A percentile compares a stretch with the other conserved stretches of the same genome.
phyloP scores from a whole-genome alignment of 2,329 filamentous ascomycete species.

The Hypoxylon rubiginosum region DNA sequence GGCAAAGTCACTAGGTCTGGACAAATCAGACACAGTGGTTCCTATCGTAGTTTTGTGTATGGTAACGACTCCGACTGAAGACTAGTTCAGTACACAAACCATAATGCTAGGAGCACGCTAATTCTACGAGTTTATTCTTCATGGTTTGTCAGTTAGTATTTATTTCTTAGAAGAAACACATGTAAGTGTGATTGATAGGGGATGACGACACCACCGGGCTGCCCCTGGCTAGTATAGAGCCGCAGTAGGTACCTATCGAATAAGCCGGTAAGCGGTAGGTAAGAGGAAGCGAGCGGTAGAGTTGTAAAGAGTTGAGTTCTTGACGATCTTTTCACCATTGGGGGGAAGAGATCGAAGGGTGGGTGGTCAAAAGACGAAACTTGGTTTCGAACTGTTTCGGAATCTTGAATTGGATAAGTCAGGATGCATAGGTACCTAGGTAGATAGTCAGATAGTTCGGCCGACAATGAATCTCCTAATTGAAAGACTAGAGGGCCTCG shows the following conservation, averaged over 20 bases:
- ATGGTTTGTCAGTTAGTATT: not conserved
- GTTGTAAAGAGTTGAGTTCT: slow-evolving; percentile 12
- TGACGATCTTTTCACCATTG: slow-evolving; percentile 16
- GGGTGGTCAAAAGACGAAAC: slow-evolving; percentile 6
- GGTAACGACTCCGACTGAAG: not conserved
- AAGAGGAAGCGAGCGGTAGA: slow-evolving; percentile 4
- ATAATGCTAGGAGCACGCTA: not conserved
- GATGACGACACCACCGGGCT: not conserved
- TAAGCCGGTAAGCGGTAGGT: not conserved
- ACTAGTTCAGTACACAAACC: not conserved
- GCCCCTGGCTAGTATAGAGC: not conserved
- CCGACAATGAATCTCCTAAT: not conserved
- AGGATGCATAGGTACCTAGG: not conserved
- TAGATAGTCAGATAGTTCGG: not conserved
- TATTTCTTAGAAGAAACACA: not conserved
- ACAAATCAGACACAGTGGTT: no score
- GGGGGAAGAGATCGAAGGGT: slow-evolving; percentile 1
- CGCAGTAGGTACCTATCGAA: not conserved
- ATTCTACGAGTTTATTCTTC: not conserved
- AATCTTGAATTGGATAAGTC: slow-evolving; percentile 7
- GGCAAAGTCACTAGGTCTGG: not conserved
- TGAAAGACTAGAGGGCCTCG: not conserved
- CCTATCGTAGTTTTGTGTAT: not conserved
- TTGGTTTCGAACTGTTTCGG: slow-evolving; percentile 30
- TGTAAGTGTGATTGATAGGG: not conserved